Percentiles rank a stretch among this genome's conserved stretches.
Evolutionary conservation across 371 early-diverging fungal species (phyloP).

Genomic region (Lichtheimia hyalospora): DNA sequence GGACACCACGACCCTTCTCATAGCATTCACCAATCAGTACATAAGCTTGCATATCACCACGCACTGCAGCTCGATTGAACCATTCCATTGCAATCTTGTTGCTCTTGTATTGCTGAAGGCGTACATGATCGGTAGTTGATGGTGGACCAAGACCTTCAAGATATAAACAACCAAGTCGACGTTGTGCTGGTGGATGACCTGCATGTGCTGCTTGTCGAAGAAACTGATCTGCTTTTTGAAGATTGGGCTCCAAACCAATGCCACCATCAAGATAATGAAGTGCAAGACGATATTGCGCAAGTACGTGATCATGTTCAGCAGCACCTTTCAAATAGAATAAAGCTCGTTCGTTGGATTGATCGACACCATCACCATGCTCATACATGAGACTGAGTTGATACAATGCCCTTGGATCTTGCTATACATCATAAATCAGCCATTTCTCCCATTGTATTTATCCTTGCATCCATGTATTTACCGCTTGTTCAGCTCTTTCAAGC

Average conservation of each 20-base stretch:
- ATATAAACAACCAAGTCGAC: constrained; percentile 42
- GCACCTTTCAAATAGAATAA: constrained; percentile 33
- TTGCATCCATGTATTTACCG: constrained; percentile 25
- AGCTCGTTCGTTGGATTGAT: constrained; percentile 23
- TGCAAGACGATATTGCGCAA: constrained; percentile 39
- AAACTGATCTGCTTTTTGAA: constrained; percentile 27
- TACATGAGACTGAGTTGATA: constrained; percentile 42
- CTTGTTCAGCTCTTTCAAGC: constrained; percentile 34
- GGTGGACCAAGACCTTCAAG: constrained; percentile 30
- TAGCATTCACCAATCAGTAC: constrained; percentile 72
- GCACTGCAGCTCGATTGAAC: constrained; percentile 64
- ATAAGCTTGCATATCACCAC: constrained; percentile 58
- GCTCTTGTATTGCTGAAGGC: constrained; percentile 23
- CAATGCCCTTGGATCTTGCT: constrained; percentile 37
- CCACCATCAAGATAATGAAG: constrained; percentile 34
- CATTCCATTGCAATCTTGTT: constrained; percentile 57
- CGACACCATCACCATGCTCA: constrained; percentile 36
- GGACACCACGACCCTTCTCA: constrained; percentile 69
- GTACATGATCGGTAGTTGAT: neutral
- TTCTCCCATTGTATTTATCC: neutral
- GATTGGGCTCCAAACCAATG: constrained; percentile 29
- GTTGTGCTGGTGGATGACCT: constrained; percentile 43
- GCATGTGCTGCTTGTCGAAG: constrained; percentile 32
- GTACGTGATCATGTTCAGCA: constrained; percentile 23
- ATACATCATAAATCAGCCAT: neutral